These are phyloP conservation scores for Ramularia endophylla DNA, from an alignment of 2,329 filamentous ascomycete genomes.

Conservation along the genomic window DNA sequence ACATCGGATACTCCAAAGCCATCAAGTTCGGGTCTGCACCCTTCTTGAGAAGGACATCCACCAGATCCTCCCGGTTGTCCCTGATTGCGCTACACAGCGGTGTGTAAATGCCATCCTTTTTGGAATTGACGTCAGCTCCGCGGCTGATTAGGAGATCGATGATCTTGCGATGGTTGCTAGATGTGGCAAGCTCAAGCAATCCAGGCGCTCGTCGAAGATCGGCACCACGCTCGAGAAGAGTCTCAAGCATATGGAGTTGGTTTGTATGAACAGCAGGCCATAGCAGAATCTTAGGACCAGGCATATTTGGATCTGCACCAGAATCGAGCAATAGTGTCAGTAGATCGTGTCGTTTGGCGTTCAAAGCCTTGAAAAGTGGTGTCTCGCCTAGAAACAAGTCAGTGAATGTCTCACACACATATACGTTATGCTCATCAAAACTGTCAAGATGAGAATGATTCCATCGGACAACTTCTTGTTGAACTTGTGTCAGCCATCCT, in stretches of 20 bases:
- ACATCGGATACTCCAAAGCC: constrained; percentile 59
- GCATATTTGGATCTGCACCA: constrained; percentile 61
- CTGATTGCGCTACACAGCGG: constrained; percentile 63
- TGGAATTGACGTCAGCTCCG: constrained; percentile 55
- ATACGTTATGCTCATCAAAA: too few species aligned
- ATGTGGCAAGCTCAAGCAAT: constrained; percentile 61
- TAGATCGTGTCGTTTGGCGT: constrained; percentile 51
- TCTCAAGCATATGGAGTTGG: constrained; percentile 51
- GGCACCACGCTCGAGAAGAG: constrained; percentile 48
- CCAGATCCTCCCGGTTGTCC: constrained; percentile 57
- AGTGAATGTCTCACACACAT: too few species aligned
- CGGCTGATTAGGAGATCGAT: constrained; percentile 56
- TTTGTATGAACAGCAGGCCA: constrained; percentile 55
- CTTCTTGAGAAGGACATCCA: constrained; percentile 52
- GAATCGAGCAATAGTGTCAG: constrained; percentile 52
- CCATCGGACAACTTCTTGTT: too few species aligned
- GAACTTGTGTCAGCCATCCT: too few species aligned
- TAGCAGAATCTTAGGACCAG: constrained; percentile 49
- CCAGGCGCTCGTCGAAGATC: constrained; percentile 56
- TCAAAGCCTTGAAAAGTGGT: constrained; percentile 58
- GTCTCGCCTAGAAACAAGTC: too few species aligned
- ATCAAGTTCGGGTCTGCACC: constrained; percentile 49
- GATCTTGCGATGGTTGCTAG: constrained; percentile 56
- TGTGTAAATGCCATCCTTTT: constrained; percentile 60
- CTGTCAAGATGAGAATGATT: too few species aligned